A percentile compares a stretch with the other conserved stretches of the same genome.
Evolutionary conservation across 2,329 filamentous ascomycete species (phyloP).

Genomic region (Fusarium foetens): DNA sequence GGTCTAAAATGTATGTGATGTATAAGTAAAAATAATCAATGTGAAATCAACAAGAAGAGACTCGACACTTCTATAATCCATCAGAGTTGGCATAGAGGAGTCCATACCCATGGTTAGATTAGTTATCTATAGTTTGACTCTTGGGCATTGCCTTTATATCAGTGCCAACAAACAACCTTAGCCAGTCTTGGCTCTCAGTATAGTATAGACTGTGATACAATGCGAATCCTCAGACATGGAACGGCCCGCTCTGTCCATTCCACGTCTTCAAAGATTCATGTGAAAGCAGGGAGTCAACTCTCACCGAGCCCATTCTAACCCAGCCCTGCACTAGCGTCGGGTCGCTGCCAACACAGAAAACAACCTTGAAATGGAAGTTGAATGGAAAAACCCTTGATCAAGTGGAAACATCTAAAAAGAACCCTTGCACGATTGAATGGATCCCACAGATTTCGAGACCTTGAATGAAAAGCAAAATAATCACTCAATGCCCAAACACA

Average conservation of each 20-base stretch:
- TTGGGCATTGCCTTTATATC: background rate
- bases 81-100: background rate
- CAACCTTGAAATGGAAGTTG: constrained; percentile 18
- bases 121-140: background rate
- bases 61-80: constrained; percentile 2
- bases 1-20: constrained; percentile 12
- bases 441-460: constrained; percentile 4
- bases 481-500: background rate
- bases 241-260: constrained; percentile 26
- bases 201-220: constrained; percentile 8
- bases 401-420: constrained; percentile 11
- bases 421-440: constrained; percentile 23
- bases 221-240: constrained; percentile 28
- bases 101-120: background rate
- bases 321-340: constrained; percentile 22
- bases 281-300: constrained; percentile 11
- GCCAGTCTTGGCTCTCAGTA: background rate
- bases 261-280: constrained; percentile 12
- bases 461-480: background rate
- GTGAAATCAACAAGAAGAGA: background rate
- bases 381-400: constrained; percentile 9
- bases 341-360: constrained; percentile 33
- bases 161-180: background rate
- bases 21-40: constrained; percentile 13
- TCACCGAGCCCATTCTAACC: constrained; percentile 3